Evolutionary conservation across 176 grass and related monocot genomes (phyloP).

Genomic region (Alloteropsis semialata): DNA sequence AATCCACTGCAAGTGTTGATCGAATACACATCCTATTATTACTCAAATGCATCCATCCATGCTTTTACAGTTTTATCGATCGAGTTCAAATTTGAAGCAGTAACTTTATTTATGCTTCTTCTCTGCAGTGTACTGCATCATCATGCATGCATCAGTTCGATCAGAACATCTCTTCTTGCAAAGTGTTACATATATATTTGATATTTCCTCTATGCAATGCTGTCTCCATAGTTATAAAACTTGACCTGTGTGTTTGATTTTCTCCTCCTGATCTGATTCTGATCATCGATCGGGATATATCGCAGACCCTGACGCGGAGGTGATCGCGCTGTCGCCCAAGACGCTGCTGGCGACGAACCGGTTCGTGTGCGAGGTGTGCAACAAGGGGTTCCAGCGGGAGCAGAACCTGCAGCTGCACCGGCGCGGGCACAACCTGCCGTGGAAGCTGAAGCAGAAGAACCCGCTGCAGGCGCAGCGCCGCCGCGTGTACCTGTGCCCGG

Average conservation of each 20-base stretch:
- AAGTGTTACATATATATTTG: not conserved
- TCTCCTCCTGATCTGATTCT: not conserved
- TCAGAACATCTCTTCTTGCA: not conserved
- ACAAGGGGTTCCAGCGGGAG: slow-evolving; percentile 96
- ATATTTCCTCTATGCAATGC: not conserved
- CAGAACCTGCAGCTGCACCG: slow-evolving; percentile 99
- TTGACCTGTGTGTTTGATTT: not conserved
- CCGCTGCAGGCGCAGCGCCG: slow-evolving; percentile 57
- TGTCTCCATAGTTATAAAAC: not conserved
- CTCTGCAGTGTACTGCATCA: not conserved
- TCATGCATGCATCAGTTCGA: not conserved
- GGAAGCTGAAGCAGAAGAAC: slow-evolving; percentile 99
- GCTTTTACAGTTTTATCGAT: not conserved
- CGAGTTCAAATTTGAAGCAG: not conserved
- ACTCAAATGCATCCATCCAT: too few relatives aligned
- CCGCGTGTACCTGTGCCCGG: slow-evolving; percentile 94
- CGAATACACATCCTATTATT: not conserved
- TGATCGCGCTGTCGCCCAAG: slow-evolving; percentile 95
- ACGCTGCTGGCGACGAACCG: slow-evolving; percentile 92
- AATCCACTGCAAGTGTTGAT: slow-evolving; percentile 34
- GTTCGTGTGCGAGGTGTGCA: slow-evolving; percentile 99
- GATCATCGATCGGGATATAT: too few relatives aligned
- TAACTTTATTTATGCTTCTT: not conserved
- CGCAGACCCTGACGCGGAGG: slow-evolving; percentile 89
- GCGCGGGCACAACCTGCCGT: slow-evolving; percentile 93